Evolutionary conservation across 2,329 filamentous ascomycete species (phyloP).

Genomic region (Cryphonectria radicalis): DNA sequence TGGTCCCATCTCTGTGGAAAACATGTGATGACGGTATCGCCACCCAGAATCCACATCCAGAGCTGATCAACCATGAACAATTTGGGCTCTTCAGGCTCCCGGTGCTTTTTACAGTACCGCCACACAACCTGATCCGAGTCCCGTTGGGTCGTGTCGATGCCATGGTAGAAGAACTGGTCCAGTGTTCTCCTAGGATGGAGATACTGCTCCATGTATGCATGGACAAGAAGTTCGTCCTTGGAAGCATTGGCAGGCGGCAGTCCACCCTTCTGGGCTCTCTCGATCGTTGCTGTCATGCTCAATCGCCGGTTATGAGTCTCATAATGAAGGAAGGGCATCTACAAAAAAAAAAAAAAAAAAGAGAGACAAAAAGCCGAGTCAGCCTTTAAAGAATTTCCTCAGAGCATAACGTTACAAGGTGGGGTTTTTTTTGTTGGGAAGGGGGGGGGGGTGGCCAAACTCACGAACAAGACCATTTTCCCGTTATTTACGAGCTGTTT

Average conservation of each 20-base stretch:
- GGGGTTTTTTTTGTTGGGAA: background rate
- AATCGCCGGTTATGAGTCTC: constrained; percentile 59
- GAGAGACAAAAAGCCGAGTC: constrained; percentile 31
- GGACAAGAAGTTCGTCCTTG: constrained; percentile 51
- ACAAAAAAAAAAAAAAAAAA: constrained; percentile 29
- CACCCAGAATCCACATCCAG: constrained; percentile 66
- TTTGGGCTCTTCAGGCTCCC: constrained; percentile 50
- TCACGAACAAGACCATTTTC: constrained; percentile 44
- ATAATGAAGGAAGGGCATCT: constrained; percentile 70
- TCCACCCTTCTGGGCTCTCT: constrained; percentile 39
- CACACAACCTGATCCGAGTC: constrained; percentile 69
- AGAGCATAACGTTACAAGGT: constrained; percentile 6
- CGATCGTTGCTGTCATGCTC: constrained; percentile 60
- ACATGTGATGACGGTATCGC: constrained; percentile 61
- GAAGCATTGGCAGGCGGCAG: constrained; percentile 35
- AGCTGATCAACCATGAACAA: constrained; percentile 73
- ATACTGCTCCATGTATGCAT: constrained; percentile 52
- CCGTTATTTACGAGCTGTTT: constrained; percentile 37
- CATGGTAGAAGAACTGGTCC: constrained; percentile 70
- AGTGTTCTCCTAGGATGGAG: constrained; percentile 65
- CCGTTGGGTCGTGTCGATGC: constrained; percentile 62
- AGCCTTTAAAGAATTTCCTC: constrained; percentile 35
- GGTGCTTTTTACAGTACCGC: constrained; percentile 51
- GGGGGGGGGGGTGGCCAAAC: background rate
- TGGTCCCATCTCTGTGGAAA: constrained; percentile 64